Percentiles rank a stretch among this genome's conserved stretches.
phyloP scores from a whole-genome alignment of 352 stramenopile species.

The Phytophthora sojae region DNA sequence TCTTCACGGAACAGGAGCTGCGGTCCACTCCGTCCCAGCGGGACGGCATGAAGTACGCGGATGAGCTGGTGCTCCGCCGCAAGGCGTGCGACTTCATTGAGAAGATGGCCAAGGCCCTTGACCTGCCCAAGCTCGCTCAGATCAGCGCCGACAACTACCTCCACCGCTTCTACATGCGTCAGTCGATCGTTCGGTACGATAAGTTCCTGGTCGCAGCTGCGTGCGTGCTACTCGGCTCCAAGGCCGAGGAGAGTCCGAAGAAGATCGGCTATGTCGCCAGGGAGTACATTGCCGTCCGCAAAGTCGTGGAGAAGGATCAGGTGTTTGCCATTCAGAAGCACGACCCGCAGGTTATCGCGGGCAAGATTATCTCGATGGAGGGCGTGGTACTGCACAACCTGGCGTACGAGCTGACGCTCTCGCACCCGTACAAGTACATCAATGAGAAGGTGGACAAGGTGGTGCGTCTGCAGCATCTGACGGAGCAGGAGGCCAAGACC shows the following conservation, averaged over 20 bases:
- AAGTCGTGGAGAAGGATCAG: slow-evolving; percentile 77
- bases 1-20: slow-evolving; percentile 81
- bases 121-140: slow-evolving; percentile 84
- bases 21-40: slow-evolving; percentile 67
- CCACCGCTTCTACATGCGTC: slow-evolving; percentile 89
- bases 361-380: slow-evolving; percentile 89
- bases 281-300: slow-evolving; percentile 77
- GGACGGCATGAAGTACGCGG: slow-evolving; percentile 80
- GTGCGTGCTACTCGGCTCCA: slow-evolving; percentile 84
- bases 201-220: slow-evolving; percentile 85
- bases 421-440: slow-evolving; percentile 89
- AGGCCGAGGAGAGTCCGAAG: slow-evolving; percentile 85
- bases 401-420: slow-evolving; percentile 85
- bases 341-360: slow-evolving; percentile 65
- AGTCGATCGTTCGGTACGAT: slow-evolving; percentile 88
- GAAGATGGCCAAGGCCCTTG: slow-evolving; percentile 81
- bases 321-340: slow-evolving; percentile 84
- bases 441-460: slow-evolving; percentile 90
- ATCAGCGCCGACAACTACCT: slow-evolving; percentile 89
- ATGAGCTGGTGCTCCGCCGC: slow-evolving; percentile 75
- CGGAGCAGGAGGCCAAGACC: slow-evolving; percentile 56
- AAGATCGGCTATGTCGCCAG: slow-evolving; percentile 82
- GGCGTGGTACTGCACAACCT: slow-evolving; percentile 83
- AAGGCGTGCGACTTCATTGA: slow-evolving; percentile 89
- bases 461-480: slow-evolving; percentile 68